phyloP scores from a whole-genome alignment of 352 stramenopile species.

The Pythium utonaiense region DNA sequence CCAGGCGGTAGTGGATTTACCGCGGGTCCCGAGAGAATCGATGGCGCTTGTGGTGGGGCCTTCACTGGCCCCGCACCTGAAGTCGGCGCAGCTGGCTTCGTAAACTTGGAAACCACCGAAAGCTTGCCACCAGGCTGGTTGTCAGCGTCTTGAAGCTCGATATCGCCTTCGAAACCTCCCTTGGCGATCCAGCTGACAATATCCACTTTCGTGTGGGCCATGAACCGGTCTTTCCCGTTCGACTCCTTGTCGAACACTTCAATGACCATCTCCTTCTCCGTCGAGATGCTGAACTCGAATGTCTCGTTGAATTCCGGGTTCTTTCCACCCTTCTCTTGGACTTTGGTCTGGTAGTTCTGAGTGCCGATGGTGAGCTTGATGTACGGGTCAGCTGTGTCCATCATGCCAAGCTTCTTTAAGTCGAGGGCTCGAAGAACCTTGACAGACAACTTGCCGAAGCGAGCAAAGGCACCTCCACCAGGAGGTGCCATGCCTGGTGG shows the following conservation, averaged over 20 bases:
- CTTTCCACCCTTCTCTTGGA: slow-evolving; percentile 89
- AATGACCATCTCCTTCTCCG: slow-evolving; percentile 92
- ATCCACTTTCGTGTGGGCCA: slow-evolving; percentile 87
- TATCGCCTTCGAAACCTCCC: slow-evolving; percentile 89
- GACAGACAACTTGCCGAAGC: slow-evolving; percentile 90
- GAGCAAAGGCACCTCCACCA: slow-evolving; percentile 52
- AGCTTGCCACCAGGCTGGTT: slow-evolving; percentile 81
- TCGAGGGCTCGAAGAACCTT: slow-evolving; percentile 90
- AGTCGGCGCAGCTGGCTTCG: slow-evolving; percentile 50
- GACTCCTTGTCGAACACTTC: slow-evolving; percentile 91
- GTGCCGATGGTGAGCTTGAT: slow-evolving; percentile 90
- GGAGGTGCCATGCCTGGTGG: slow-evolving; percentile 31
- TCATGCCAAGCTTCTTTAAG: slow-evolving; percentile 91
- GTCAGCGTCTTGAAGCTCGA: slow-evolving; percentile 85
- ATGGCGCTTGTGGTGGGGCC: slow-evolving; percentile 46
- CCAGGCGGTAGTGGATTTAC: slow-evolving; percentile 59
- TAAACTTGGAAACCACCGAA: slow-evolving; percentile 84
- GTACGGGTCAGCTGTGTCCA: slow-evolving; percentile 93
- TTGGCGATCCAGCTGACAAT: slow-evolving; percentile 93
- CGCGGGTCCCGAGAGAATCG: slow-evolving; percentile 58
- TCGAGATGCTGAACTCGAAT: slow-evolving; percentile 95
- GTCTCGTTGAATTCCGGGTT: slow-evolving; percentile 93
- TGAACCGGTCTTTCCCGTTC: slow-evolving; percentile 90
- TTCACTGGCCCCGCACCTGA: slow-evolving; percentile 37
- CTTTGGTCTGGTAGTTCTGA: slow-evolving; percentile 72